Percentiles rank a stretch among this genome's conserved stretches.
Evolutionary conservation across 306 rosid species (phyloP).

Genomic region (Quercus engelmannii): DNA sequence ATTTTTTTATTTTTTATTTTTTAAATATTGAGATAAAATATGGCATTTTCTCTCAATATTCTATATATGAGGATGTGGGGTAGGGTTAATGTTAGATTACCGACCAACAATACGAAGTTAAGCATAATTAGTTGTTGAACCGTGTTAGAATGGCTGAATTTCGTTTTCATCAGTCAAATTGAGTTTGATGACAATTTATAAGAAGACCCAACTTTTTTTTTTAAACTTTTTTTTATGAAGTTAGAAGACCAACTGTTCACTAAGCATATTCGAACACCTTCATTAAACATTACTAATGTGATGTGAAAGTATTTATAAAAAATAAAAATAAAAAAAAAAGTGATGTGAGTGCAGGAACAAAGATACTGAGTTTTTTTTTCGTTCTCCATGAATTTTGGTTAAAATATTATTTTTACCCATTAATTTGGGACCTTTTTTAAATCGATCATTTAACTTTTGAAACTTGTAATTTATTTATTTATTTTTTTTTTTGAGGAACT

Average conservation of each 20-base stretch:
- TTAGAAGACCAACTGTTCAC: too few relatives aligned
- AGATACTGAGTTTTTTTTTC: not conserved
- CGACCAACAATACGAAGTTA: constrained; percentile 35
- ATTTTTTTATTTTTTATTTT: too few relatives aligned
- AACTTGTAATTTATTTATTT: too few relatives aligned
- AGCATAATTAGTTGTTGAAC: constrained; percentile 42
- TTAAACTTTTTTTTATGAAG: too few relatives aligned
- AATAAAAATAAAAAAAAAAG: not conserved
- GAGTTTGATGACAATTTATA: not conserved
- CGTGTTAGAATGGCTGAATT: not conserved
- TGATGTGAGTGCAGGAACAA: not conserved
- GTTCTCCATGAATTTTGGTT: too few relatives aligned
- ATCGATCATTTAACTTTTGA: too few relatives aligned
- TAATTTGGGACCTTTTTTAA: too few relatives aligned
- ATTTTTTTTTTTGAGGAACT: too few relatives aligned
- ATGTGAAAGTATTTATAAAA: not conserved
- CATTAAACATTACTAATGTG: not conserved
- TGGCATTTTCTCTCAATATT: not conserved
- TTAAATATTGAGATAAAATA: not conserved
- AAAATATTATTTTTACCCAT: too few relatives aligned
- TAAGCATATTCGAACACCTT: not conserved
- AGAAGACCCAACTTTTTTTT: too few relatives aligned
- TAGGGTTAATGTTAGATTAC: constrained; percentile 31
- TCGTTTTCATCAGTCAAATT: not conserved
- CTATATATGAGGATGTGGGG: not conserved